These are phyloP conservation scores for Penicillium parvum DNA, from an alignment of 495 filamentous ascomycete genomes.

Conservation along the genomic window DNA sequence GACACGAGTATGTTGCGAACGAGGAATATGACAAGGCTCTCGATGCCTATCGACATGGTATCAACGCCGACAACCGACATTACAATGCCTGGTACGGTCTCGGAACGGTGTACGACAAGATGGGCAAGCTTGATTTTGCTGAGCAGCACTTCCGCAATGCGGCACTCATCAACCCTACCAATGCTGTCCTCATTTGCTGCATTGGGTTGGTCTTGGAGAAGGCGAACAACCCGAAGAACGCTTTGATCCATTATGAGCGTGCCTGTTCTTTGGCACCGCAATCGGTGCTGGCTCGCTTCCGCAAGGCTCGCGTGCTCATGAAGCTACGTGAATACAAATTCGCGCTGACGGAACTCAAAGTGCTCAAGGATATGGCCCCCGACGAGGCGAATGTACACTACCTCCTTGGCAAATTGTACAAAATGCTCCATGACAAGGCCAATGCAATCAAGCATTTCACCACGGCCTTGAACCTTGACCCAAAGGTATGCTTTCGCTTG, in stretches of 20 bases:
- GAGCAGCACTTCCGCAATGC: conserved; percentile 88
- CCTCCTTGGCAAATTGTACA: conserved; percentile 81
- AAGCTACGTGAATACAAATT: conserved; percentile 63
- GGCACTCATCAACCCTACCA: conserved; percentile 81
- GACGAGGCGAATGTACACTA: conserved; percentile 97
- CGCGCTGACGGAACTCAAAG: conserved; percentile 72
- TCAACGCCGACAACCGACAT: conserved; percentile 79
- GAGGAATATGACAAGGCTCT: conserved; percentile 96
- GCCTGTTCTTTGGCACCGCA: conserved; percentile 78
- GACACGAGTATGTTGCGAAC: conserved; percentile 93
- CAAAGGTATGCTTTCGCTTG: conserved; percentile 65
- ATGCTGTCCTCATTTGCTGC: conserved; percentile 83
- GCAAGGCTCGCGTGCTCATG: conserved; percentile 85
- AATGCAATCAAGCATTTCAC: conserved; percentile 89
- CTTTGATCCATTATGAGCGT: conserved; percentile 71
- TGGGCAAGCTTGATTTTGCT: conserved; percentile 87
- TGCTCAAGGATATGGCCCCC: conserved; percentile 83
- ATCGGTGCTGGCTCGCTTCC: conserved; percentile 77
- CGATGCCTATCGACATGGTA: conserved; percentile 73
- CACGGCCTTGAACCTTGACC: conserved; percentile 89
- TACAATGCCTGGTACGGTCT: conserved; percentile 98
- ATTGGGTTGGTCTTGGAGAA: conserved; percentile 88
- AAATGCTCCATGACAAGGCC: conserved; percentile 69
- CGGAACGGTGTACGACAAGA: conserved; percentile 86
- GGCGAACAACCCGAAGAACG: conserved; percentile 70